Conservation (phyloP, 1,284 basidiomycete species). For the Ganoderma sp. region DNA sequence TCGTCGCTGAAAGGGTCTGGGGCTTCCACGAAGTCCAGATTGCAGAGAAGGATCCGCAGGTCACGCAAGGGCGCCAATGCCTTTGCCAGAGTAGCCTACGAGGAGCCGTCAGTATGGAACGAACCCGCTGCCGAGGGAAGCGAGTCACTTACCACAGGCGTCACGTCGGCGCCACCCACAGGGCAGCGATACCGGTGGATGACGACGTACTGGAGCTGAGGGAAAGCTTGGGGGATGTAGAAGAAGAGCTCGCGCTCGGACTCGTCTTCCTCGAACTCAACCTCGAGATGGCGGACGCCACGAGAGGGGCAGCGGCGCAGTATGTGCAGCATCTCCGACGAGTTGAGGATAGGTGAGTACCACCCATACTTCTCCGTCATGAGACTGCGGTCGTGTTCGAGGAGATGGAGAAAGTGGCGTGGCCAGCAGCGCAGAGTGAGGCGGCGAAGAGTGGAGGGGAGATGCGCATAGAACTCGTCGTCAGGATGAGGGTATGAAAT, state of each 20-base stretch:
- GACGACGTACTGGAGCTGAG: neutral
- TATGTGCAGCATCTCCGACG: constrained; percentile 5
- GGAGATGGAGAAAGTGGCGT: constrained; percentile 8
- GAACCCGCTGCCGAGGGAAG: neutral
- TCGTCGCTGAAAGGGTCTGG: neutral
- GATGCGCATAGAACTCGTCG: constrained; percentile 8
- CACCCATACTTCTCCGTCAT: neutral
- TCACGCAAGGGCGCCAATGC: neutral
- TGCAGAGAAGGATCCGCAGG: neutral
- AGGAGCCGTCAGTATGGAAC: neutral
- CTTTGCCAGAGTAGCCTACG: neutral
- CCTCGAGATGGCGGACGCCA: neutral
- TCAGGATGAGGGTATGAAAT: constrained; percentile 15
- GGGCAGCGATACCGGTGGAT: neutral
- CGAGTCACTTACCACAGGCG: neutral
- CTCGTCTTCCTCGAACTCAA: constrained; percentile 1
- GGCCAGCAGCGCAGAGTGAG: constrained; percentile 13
- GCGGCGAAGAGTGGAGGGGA: neutral
- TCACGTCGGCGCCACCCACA: neutral
- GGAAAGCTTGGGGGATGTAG: neutral
- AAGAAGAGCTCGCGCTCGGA: neutral
- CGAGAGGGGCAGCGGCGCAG: neutral
- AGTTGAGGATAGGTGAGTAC: constrained; percentile 4
- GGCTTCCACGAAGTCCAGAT: neutral
- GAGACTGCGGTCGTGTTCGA: neutral